Evolutionary conservation across 371 early-diverging fungal species (phyloP).

Genomic region (Ordospora pajunii): DNA sequence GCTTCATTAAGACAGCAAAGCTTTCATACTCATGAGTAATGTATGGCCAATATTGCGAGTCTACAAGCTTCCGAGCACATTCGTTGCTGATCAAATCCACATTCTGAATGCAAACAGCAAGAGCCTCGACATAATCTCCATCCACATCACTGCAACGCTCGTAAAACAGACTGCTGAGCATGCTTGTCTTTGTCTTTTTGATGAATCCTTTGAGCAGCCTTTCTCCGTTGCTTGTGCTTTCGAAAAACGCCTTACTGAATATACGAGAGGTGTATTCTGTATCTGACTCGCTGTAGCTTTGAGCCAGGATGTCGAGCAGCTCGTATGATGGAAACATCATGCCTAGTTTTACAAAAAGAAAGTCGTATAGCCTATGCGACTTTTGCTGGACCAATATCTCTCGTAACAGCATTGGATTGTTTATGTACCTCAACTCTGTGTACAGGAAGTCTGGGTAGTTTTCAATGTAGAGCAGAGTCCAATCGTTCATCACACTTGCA

Average conservation of each 20-base stretch:
- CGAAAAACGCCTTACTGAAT: not conserved
- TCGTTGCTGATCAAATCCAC: not conserved
- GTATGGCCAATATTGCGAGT: not conserved
- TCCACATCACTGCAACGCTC: not conserved
- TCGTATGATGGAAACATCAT: not conserved
- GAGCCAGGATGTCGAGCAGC: not conserved
- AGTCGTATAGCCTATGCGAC: slow-evolving; percentile 9
- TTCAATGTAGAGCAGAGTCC: not conserved
- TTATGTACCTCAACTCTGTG: slow-evolving; percentile 24
- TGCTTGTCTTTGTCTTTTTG: not conserved
- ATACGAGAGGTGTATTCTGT: not conserved
- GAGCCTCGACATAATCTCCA: slow-evolving; percentile 16
- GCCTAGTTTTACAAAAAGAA: not conserved
- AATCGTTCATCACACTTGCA: not conserved
- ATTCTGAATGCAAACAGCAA: not conserved
- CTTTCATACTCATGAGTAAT: not conserved
- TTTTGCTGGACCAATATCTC: not conserved
- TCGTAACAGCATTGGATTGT: not conserved
- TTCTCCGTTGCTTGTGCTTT: not conserved
- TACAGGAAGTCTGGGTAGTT: slow-evolving; percentile 10
- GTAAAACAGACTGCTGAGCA: not conserved
- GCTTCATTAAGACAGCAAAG: not conserved
- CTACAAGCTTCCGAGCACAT: not conserved
- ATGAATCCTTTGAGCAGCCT: slow-evolving; percentile 15
- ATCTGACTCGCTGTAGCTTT: not conserved